Conservation (phyloP, 768 basidiomycete species). For the Agaricus blazei region DNA sequence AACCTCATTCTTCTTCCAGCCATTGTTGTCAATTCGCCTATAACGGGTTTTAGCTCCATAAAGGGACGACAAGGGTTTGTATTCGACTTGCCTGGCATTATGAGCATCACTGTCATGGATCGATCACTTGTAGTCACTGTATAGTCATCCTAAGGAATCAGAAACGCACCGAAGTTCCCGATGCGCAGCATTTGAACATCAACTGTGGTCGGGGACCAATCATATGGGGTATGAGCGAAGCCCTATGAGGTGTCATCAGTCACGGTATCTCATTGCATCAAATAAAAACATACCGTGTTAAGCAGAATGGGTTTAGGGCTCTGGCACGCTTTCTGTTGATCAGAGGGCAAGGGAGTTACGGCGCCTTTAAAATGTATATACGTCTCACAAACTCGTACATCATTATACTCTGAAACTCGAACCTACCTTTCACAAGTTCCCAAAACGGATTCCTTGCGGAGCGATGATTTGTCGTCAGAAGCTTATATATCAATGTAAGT, state of each 20-base stretch:
- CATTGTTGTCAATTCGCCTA: slow-evolving; percentile 79
- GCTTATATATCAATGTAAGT: not conserved
- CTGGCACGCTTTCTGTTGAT: slow-evolving; percentile 65
- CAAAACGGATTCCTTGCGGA: slow-evolving; percentile 67
- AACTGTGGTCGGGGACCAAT: slow-evolving; percentile 71
- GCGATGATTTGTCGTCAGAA: slow-evolving; percentile 5
- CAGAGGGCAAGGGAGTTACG: slow-evolving; percentile 59
- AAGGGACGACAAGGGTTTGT: not conserved
- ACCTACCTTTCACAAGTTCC: slow-evolving; percentile 68
- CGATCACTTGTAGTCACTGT: not conserved
- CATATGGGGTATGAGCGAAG: slow-evolving; percentile 60
- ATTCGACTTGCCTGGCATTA: slow-evolving; percentile 52
- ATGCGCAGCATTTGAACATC: slow-evolving; percentile 75
- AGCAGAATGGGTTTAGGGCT: slow-evolving; percentile 74
- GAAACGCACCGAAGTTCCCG: slow-evolving; percentile 54
- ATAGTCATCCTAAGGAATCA: not conserved
- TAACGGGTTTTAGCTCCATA: not conserved
- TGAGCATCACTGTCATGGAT: slow-evolving; percentile 47
- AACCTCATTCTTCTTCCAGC: slow-evolving; percentile 71
- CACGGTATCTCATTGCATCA: slow-evolving; percentile 4
- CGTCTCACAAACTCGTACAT: slow-evolving; percentile 1
- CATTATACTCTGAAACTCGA: not conserved
- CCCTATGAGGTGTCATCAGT: slow-evolving; percentile 32
- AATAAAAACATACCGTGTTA: slow-evolving; percentile 48
- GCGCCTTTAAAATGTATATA: slow-evolving; percentile 30